Percentiles rank a stretch among this genome's conserved stretches.
Conservation (phyloP, 768 basidiomycete species). For the Mycena latifolia region DNA sequence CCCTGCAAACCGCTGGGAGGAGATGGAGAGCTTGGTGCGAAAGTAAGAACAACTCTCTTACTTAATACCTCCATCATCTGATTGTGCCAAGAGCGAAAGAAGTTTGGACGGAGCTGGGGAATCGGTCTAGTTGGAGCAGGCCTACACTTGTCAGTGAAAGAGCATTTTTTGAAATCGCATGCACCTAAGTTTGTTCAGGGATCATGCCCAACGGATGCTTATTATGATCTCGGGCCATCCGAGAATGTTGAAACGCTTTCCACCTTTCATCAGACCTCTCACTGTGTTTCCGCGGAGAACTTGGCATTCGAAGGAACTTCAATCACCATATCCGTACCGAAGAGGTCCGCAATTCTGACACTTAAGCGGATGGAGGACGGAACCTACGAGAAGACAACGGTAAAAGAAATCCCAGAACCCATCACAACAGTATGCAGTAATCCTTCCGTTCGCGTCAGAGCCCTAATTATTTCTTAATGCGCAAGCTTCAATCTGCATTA, state of each 20-base stretch:
- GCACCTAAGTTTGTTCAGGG: not conserved
- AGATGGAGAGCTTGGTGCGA: slow-evolving; percentile 1
- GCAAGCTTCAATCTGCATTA: not conserved
- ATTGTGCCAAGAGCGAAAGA: not conserved
- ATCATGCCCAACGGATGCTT: not conserved
- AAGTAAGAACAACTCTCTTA: not conserved
- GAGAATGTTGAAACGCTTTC: not conserved
- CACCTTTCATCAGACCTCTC: not conserved
- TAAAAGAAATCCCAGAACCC: slow-evolving; percentile 11
- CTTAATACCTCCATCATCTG: not conserved
- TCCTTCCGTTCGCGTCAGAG: not conserved
- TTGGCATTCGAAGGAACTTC: not conserved
- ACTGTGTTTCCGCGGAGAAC: not conserved
- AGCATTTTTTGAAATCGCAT: not conserved
- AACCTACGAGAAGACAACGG: not conserved
- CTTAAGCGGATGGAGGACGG: not conserved
- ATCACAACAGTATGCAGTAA: not conserved
- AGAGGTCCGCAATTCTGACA: not conserved
- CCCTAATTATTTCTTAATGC: not conserved
- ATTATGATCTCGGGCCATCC: slow-evolving; percentile 14
- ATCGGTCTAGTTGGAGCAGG: slow-evolving; percentile 7
- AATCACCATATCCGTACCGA: not conserved
- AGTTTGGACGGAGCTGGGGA: not conserved
- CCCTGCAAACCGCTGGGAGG: slow-evolving; percentile 14
- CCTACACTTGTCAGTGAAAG: not conserved